Percentiles rank a stretch among this genome's conserved stretches.
Evolutionary conservation across 257 asterid genomes (phyloP).

Genomic region (Ilex asprella): DNA sequence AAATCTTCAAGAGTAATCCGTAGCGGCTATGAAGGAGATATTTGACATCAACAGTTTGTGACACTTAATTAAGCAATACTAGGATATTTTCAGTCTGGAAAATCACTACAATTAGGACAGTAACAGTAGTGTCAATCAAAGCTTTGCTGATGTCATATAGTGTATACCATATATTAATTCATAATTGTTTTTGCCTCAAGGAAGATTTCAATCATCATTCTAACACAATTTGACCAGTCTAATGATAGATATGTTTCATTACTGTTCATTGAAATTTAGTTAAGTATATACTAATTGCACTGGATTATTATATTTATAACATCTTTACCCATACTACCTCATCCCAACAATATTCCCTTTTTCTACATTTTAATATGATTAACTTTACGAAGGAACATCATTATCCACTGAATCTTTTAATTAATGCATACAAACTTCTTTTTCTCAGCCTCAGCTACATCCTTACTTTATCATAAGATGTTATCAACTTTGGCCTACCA

Average conservation of each 20-base stretch:
- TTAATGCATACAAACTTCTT: constrained; percentile 8
- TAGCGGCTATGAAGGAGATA: no score
- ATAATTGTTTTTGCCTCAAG: no score
- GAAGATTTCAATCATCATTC: not conserved
- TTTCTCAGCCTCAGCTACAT: constrained; percentile 25
- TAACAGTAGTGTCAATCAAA: no score
- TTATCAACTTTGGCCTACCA: constrained; percentile 36
- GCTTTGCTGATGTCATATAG: no score
- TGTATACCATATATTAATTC: no score
- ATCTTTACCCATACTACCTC: constrained; percentile 2
- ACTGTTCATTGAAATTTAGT: not conserved
- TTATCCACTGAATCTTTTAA: constrained; percentile 16
- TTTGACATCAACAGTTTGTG: no score
- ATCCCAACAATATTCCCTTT: constrained; percentile 17
- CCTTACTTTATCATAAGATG: constrained; percentile 25
- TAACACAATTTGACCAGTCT: not conserved
- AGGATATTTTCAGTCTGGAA: no score
- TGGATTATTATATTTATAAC: not conserved
- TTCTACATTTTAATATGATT: constrained; percentile 2
- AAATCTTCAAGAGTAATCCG: no score
- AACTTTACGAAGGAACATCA: constrained; percentile 15
- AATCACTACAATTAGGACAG: no score
- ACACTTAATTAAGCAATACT: no score
- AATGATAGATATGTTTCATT: no score
- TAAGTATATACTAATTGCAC: constrained; percentile 5